Percentiles rank a stretch among this genome's conserved stretches.
Conservation (phyloP, 1,284 basidiomycete species). For the Ceratobasidium sp. region DNA sequence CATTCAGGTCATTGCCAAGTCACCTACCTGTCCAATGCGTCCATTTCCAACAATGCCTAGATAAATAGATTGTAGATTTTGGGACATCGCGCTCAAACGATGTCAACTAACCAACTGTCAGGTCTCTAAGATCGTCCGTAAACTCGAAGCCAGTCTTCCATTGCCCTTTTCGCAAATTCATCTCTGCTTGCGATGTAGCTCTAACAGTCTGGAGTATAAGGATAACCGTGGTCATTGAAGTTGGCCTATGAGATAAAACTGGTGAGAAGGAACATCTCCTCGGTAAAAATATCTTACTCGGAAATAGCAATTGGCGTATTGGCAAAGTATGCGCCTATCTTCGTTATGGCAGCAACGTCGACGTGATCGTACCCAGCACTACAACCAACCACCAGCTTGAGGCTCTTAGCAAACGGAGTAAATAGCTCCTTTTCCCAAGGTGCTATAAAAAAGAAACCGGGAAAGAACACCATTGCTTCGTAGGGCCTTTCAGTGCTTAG, state of each 20-base stretch:
- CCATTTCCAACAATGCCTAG: conserved; percentile 49
- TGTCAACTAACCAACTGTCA: conserved; percentile 4
- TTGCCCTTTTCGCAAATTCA: conserved; percentile 45
- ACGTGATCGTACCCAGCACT: conserved; percentile 49
- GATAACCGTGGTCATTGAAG: conserved; percentile 45
- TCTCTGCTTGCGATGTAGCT: conserved; percentile 46
- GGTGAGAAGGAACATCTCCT: not conserved
- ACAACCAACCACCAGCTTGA: conserved; percentile 45
- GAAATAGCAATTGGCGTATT: conserved; percentile 47
- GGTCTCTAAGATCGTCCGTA: conserved; percentile 41
- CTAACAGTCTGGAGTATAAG: conserved; percentile 47
- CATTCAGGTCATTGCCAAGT: too few species aligned
- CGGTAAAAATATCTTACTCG: conserved; percentile 33
- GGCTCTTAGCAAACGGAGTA: conserved; percentile 24
- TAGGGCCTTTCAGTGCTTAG: conserved; percentile 35
- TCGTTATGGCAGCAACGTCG: conserved; percentile 47
- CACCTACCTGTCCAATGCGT: conserved; percentile 48
- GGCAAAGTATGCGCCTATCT: conserved; percentile 44
- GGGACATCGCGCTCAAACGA: not conserved
- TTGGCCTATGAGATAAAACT: conserved; percentile 31
- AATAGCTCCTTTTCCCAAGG: conserved; percentile 44
- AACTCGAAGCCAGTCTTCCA: conserved; percentile 45
- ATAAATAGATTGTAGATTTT: not conserved
- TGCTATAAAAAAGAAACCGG: conserved; percentile 33
- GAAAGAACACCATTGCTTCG: conserved; percentile 43